Base-by-base conservation (phyloP, 225 moss, liverwort and hornwort genomes). In the Ulota crispa region DNA sequence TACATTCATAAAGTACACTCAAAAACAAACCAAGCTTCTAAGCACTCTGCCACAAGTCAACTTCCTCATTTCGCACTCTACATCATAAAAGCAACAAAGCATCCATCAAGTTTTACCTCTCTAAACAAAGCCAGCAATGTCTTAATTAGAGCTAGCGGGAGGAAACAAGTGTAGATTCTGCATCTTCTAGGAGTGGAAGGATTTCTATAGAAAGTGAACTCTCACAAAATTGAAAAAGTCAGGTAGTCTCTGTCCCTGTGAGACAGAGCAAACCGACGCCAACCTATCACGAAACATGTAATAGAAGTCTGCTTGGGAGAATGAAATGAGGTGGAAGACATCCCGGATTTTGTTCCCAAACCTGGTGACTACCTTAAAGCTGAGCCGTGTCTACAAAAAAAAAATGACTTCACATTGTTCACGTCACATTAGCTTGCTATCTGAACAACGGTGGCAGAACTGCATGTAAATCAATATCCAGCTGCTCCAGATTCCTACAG, bases 401-500 rank as follows among this genome's bases (percentile, higher is more conserved):
- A 84, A 88, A 83, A 41, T 70, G 85, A 70, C 65, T 45, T 85
- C 70, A 74, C 47, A 61, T 43, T 59, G 32, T 72, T 59, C 50
- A 50, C 27, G 34, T 61, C 80, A 65, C 13, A 76, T 77, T 64
- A 62, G 50, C 72, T 59, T 80, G 79, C 81, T 91, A 91, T 80
- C 91, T 89, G 70, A 91, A 91, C 81, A 91, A 72, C 57, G 91
- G 91, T 37, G 91, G 91, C 61, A 91, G 65, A 64, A 91, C 89
- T 70, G 89, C 91, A 73, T 91, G 91, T 55, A 83, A 76, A 74
- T 91, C 91, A 54, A 87, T 82, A 73, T 91, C 91, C 87, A 91
- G 85, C 61, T 24, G 74, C 87, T 89, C 91, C 91, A 91, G 31
- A 84, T 53, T 85, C 83, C 91, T 91, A 52, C 89, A 79, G 80